A percentile compares a stretch with the other conserved stretches of the same genome.
Evolutionary conservation across 2,329 filamentous ascomycete species (phyloP).

Genomic region (Teratosphaeria gauchensis): DNA sequence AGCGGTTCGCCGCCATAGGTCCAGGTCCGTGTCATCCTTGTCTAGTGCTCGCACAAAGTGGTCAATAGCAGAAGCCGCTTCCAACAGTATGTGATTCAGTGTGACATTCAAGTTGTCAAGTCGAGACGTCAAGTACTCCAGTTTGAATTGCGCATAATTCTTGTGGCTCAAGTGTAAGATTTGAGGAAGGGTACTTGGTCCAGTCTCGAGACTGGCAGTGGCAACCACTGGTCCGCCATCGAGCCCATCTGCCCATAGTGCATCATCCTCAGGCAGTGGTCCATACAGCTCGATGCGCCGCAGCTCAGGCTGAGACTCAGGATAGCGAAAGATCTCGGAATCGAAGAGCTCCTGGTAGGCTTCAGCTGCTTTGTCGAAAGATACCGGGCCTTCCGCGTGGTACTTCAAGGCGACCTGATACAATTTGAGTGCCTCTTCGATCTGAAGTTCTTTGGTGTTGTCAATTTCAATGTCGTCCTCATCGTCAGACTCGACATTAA

Average conservation of each 20-base stretch:
- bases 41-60: conserved; percentile 54
- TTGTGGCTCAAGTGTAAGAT: conserved; percentile 91
- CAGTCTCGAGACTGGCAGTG: conserved; percentile 56
- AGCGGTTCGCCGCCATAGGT: conserved; percentile 53
- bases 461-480: conserved; percentile 85
- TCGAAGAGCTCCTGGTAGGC: conserved; percentile 80
- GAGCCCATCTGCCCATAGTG: conserved; percentile 15
- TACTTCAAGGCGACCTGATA: conserved; percentile 87
- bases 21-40: conserved; percentile 54
- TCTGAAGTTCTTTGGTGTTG: conserved; percentile 90
- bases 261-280: conserved; percentile 32
- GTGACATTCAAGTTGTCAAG: conserved; percentile 17
- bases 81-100: conserved; percentile 21
- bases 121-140: conserved; percentile 47
- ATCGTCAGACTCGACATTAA: conserved; percentile 91
- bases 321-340: conserved; percentile 89
- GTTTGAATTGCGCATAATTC: conserved; percentile 81
- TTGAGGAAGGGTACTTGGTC: conserved; percentile 73
- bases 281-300: conserved; percentile 54
- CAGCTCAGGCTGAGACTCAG: conserved; percentile 78
- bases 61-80: conserved; percentile 36
- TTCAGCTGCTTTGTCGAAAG: conserved; percentile 63
- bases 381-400: conserved; percentile 73
- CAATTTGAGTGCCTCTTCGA: conserved; percentile 90
- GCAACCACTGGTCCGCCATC: conserved; percentile 30